Conservation (phyloP, 257 asterid genomes). For the Solanum clarkiae region DNA sequence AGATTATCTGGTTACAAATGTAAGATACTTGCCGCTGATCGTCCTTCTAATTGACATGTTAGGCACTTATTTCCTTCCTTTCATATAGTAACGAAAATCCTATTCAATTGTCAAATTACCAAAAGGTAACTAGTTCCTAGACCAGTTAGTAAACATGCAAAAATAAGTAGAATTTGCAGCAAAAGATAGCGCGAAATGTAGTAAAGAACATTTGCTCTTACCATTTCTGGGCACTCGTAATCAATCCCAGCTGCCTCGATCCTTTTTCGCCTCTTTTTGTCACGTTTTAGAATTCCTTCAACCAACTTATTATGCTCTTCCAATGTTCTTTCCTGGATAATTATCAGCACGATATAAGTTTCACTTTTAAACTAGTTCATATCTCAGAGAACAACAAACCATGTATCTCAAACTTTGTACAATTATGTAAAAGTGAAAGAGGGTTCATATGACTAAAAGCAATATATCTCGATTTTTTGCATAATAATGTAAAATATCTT, state of each 20-base stretch:
- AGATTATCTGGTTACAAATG: background rate
- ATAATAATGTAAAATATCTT: background rate
- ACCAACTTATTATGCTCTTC: slow-evolving; percentile 60
- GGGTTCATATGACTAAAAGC: background rate
- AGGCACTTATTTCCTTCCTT: background rate
- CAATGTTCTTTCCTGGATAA: slow-evolving; percentile 51
- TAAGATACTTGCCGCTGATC: background rate
- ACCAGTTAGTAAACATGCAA: background rate
- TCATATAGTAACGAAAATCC: background rate
- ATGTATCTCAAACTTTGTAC: background rate
- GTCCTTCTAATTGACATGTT: background rate
- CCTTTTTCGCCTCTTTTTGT: slow-evolving; percentile 53
- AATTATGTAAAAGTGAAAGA: background rate
- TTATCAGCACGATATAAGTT: background rate
- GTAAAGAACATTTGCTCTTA: slow-evolving; percentile 17
- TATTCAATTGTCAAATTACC: background rate
- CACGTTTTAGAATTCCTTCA: slow-evolving; percentile 49
- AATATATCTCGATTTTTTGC: background rate
- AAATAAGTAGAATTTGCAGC: background rate
- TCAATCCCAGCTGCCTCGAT: slow-evolving; percentile 85
- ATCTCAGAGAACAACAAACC: background rate
- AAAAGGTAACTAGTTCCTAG: background rate
- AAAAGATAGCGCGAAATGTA: background rate
- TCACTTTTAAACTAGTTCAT: background rate
- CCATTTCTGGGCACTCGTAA: slow-evolving; percentile 72